Percentiles rank a stretch among this genome's conserved stretches.
These are phyloP conservation scores for Auriscalpium vulgare DNA, from an alignment of 768 basidiomycete genomes.

Conservation along the genomic window DNA sequence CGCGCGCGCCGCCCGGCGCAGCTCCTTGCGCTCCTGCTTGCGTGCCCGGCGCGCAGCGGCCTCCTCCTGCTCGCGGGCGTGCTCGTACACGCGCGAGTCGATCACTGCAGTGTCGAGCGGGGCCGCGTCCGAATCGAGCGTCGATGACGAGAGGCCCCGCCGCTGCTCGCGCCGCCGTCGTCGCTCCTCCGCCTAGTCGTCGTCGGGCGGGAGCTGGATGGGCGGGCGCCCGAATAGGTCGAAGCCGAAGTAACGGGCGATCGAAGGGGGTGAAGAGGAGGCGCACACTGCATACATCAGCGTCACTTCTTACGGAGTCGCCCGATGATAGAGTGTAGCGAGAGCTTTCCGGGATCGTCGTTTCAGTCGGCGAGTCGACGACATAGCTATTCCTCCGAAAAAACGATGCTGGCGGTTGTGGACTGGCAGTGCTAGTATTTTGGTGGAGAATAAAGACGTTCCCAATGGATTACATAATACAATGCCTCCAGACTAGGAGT, in stretches of 20 bases:
- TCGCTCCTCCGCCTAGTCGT: slow-evolving; percentile 31
- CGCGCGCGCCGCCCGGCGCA: slow-evolving; percentile 32
- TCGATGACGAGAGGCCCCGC: slow-evolving; percentile 25
- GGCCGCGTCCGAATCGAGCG: slow-evolving; percentile 66
- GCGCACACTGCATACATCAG: slow-evolving; percentile 15
- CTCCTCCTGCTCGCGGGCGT: slow-evolving; percentile 31
- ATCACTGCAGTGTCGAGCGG: slow-evolving; percentile 54
- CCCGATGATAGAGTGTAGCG: slow-evolving; percentile 60
- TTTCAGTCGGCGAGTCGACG: slow-evolving; percentile 32
- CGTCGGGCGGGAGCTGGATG: slow-evolving; percentile 54
- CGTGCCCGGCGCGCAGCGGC: slow-evolving; percentile 38
- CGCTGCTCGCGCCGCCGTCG: slow-evolving; percentile 5
- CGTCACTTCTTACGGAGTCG: too few species aligned
- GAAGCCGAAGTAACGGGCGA: slow-evolving; percentile 47
- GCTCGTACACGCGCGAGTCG: slow-evolving; percentile 31
- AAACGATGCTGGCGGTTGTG: too few species aligned
- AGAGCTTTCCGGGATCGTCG: slow-evolving; percentile 51
- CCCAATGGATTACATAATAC: too few species aligned
- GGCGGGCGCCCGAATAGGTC: slow-evolving; percentile 56
- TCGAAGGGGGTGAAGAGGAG: slow-evolving; percentile 53
- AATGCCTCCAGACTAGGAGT: too few species aligned
- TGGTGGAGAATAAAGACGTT: too few species aligned
- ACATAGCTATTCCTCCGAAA: slow-evolving; percentile 9
- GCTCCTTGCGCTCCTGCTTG: slow-evolving; percentile 37
- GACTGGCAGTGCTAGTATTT: too few species aligned